phyloP scores from a whole-genome alignment of 495 filamentous ascomycete genomes.

The Friedmanniomyces simplex region DNA sequence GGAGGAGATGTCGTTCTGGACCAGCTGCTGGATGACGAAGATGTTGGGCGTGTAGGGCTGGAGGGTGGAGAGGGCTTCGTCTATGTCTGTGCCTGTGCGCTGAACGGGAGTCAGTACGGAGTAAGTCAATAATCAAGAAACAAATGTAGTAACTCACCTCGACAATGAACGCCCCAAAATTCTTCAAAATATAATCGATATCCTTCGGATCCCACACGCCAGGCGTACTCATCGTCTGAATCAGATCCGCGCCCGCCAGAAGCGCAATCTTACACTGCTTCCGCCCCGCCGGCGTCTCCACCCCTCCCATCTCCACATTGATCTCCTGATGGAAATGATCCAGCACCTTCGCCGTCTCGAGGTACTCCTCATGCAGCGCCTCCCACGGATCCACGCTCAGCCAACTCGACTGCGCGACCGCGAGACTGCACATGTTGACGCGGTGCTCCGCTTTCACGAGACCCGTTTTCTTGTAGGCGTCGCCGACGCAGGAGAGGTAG shows the following conservation, averaged over 20 bases:
- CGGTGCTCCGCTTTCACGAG: slow-evolving; percentile 66
- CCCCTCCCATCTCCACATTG: slow-evolving; percentile 64
- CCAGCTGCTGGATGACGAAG: slow-evolving; percentile 75
- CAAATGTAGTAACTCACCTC: slow-evolving; percentile 9
- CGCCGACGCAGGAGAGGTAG: slow-evolving; percentile 69
- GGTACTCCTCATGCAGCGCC: slow-evolving; percentile 63
- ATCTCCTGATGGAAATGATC: slow-evolving; percentile 86
- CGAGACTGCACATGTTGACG: slow-evolving; percentile 63
- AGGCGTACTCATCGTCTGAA: slow-evolving; percentile 67
- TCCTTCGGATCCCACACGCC: slow-evolving; percentile 74
- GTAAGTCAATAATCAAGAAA: not conserved
- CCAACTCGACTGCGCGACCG: slow-evolving; percentile 41
- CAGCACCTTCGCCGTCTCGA: slow-evolving; percentile 77
- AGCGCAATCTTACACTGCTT: slow-evolving; percentile 56
- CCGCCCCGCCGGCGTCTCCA: slow-evolving; percentile 53
- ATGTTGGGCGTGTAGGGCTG: slow-evolving; percentile 71
- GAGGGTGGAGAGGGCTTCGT: slow-evolving; percentile 39
- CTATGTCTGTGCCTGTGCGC: slow-evolving; percentile 78
- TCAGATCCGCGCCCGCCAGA: slow-evolving; percentile 50
- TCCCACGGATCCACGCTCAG: slow-evolving; percentile 63
- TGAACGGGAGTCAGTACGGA: slow-evolving; percentile 39
- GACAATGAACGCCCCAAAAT: slow-evolving; percentile 80
- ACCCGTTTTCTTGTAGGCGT: slow-evolving; percentile 86
- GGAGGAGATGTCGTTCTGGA: slow-evolving; percentile 81
- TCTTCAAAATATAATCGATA: slow-evolving; percentile 75